Evolutionary conservation across 169 alveolate genomes (phyloP).

Genomic region (Cryptosporidium parvum): DNA sequence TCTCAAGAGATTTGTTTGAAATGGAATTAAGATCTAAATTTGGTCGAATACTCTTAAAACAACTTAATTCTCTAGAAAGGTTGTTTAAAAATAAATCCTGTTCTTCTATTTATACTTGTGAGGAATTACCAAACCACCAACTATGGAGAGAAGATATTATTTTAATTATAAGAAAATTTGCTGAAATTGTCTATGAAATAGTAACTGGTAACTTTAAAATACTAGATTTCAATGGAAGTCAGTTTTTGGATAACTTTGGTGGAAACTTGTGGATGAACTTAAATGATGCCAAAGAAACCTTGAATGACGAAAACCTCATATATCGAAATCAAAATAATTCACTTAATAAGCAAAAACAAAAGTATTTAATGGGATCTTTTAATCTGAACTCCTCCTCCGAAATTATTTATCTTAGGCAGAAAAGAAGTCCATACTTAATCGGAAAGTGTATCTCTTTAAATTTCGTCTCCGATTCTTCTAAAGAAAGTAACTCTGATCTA

Average conservation of each 20-base stretch:
- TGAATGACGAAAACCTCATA: constrained; percentile 74
- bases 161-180: constrained; percentile 85
- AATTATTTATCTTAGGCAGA: background rate
- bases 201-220: constrained; percentile 89
- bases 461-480: no score
- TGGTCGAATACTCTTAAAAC: constrained; percentile 83
- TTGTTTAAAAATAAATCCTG: no score
- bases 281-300: constrained; percentile 87
- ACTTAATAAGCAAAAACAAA: no score
- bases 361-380: no score
- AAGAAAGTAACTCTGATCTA: background rate
- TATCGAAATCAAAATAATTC: background rate
- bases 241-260: constrained; percentile 85
- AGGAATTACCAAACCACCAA: background rate
- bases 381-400: background rate
- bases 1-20: constrained; percentile 83
- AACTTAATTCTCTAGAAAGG: constrained; percentile 73
- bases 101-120: constrained; percentile 19
- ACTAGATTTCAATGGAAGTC: constrained; percentile 85
- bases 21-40: constrained; percentile 85
- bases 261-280: constrained; percentile 88
- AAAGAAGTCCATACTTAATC: constrained; percentile 77
- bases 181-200: constrained; percentile 86
- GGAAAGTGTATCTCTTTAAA: constrained; percentile 38
- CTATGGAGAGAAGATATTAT: constrained; percentile 82